These are phyloP conservation scores for Ramichloridium luteum DNA, from an alignment of 2,329 filamentous ascomycete species.

Conservation along the genomic window DNA sequence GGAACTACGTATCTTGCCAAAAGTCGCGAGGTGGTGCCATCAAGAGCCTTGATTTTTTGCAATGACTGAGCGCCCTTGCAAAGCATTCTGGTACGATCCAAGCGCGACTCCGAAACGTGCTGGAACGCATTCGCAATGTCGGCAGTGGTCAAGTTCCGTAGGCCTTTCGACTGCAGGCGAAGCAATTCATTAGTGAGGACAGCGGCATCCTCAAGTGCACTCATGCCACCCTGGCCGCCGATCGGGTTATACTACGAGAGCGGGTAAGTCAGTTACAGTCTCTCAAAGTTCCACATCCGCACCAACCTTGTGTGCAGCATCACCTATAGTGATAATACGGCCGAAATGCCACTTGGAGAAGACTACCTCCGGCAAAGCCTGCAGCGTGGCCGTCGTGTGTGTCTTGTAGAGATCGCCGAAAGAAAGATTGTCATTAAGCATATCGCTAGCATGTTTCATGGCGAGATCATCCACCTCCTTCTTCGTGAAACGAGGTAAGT, in stretches of 20 bases:
- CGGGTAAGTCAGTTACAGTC: too few species aligned
- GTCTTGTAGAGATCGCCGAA: constrained; percentile 24
- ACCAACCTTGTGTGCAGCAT: constrained; percentile 19
- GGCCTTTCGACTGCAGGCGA: too few species aligned
- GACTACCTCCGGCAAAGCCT: constrained; percentile 16
- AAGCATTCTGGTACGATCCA: too few species aligned
- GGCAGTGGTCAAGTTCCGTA: too few species aligned
- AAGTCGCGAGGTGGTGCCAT: too few species aligned
- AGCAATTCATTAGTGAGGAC: constrained; percentile 16
- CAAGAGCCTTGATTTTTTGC: too few species aligned
- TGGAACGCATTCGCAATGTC: too few species aligned
- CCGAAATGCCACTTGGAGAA: constrained; percentile 17
- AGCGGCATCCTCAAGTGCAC: constrained; percentile 16
- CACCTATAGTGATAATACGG: constrained; percentile 18
- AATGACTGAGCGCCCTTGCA: too few species aligned
- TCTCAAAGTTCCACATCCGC: too few species aligned
- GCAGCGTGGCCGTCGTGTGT: constrained; percentile 19
- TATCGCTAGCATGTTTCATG: constrained; percentile 14
- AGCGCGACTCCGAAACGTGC: too few species aligned
- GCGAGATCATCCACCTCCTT: constrained; percentile 23
- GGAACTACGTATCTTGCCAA: too few species aligned
- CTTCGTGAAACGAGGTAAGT: constrained; percentile 25
- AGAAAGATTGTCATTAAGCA: constrained; percentile 16
- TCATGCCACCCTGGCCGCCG: constrained; percentile 16
- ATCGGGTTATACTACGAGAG: too few species aligned